Conservation (phyloP, 495 filamentous ascomycete genomes). For the Penicillium malachiteum region DNA sequence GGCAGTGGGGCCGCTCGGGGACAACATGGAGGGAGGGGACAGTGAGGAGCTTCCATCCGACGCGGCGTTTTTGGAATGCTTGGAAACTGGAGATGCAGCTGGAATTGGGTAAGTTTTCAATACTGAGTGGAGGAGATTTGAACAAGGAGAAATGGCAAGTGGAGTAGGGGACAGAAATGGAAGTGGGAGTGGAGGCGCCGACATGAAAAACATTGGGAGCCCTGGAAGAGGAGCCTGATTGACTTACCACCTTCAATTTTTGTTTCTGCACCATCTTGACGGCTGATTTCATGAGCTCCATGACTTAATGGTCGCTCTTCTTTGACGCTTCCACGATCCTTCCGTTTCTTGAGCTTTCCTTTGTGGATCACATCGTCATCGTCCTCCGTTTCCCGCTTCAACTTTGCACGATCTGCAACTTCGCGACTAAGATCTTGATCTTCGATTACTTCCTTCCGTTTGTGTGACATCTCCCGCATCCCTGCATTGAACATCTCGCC, state of each 20-base stretch:
- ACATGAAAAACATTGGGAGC: conserved; percentile 2
- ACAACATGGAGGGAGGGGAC: conserved; percentile 51
- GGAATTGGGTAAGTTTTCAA: conserved; percentile 11
- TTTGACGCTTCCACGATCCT: conserved; percentile 47
- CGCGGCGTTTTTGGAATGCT: conserved; percentile 51
- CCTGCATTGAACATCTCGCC: conserved; percentile 65
- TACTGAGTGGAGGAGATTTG: conserved; percentile 1
- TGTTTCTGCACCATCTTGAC: conserved; percentile 62
- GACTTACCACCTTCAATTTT: conserved; percentile 62
- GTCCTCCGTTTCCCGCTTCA: conserved; percentile 54
- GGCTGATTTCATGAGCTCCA: conserved; percentile 62
- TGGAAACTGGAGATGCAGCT: conserved; percentile 48
- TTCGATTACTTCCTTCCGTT: conserved; percentile 59
- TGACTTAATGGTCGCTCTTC: conserved; percentile 59
- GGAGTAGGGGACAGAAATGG: conserved; percentile 16
- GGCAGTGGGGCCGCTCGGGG: conserved; percentile 55
- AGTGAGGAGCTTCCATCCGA: conserved; percentile 61
- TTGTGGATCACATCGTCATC: conserved; percentile 54
- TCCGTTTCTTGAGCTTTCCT: conserved; percentile 52
- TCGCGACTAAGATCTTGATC: conserved; percentile 48
- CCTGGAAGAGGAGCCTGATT: conserved; percentile 2
- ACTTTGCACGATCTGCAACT: conserved; percentile 41
- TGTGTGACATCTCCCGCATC: conserved; percentile 67
- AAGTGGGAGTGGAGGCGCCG: conserved; percentile 9
- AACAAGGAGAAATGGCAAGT: conserved; percentile 12